Evolutionary conservation across 1,139 yeast genomes (phyloP).

Genomic region (Blastobotrys malaysiensis): DNA sequence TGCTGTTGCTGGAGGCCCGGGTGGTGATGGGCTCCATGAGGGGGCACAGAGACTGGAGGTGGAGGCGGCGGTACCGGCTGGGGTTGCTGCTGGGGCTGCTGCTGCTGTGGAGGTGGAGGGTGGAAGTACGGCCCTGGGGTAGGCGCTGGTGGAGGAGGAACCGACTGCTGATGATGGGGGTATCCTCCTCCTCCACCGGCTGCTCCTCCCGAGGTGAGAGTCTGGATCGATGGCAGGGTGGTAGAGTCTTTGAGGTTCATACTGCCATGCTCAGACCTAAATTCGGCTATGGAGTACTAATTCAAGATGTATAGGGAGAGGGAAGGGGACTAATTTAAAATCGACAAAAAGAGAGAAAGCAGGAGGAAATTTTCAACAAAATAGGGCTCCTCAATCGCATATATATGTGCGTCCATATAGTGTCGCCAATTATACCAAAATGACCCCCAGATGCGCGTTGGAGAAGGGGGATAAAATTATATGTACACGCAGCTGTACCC

Average conservation of each 20-base stretch:
- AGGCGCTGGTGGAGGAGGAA: background rate
- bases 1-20: slow-evolving; percentile 1
- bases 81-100: slow-evolving; percentile 3
- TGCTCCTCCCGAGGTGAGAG: slow-evolving; percentile 3
- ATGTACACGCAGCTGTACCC: background rate
- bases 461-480: background rate
- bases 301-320: too few species aligned
- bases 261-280: background rate
- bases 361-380: background rate
- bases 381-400: background rate
- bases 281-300: background rate
- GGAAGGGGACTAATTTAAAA: too few species aligned
- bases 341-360: background rate
- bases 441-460: background rate
- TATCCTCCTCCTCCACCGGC: background rate
- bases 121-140: background rate
- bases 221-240: slow-evolving; percentile 12
- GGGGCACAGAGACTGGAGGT: slow-evolving; percentile 4
- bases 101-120: slow-evolving; percentile 4
- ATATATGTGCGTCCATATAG: background rate
- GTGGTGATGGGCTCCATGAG: slow-evolving; percentile 2
- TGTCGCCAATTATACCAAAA: background rate
- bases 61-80: slow-evolving; percentile 5
- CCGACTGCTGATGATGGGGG: background rate
- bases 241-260: slow-evolving; percentile 4